Base-by-base conservation (phyloP, 805 yeast genomes). In the Saccharomycopsis capsularis region DNA sequence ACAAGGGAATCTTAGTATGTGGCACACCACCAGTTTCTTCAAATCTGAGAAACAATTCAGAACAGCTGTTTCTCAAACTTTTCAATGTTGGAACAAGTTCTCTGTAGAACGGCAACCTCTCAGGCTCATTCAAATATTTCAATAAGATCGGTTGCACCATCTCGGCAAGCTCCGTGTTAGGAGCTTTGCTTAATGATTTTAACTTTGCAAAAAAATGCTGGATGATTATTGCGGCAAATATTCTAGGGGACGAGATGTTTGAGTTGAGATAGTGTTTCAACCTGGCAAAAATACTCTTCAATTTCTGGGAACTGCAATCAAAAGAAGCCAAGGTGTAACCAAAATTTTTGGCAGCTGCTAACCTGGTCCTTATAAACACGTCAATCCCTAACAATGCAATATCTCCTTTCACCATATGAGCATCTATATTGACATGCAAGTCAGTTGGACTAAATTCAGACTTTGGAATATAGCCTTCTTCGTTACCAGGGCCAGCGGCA, bases 391-490 rank as follows among this genome's bases (percentile, higher is more conserved):
- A 79, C 24, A 93, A 69, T 47, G 89, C 80, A 16, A 93, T 84
- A 65, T 93, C 99, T 59, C 99, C 99, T 40, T 80, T 76, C 51
- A 85, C 78, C 63, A 93, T 82, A 3, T 98, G 96, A 2, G 95
- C 85, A 66, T 93, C 99, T 51, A 93, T 90, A 61, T 91, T 89
- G 45, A 88, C 82, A 51, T 77, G 76, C 48, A 79, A 73, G 44
- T 75, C 82, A 34, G 74, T 83, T 16, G 15, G 32, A 16, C 23
- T 27, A n/a, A 24, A 16, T 19, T n/a, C n/a, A 23, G 22, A 15
- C 4, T 44, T 41, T n/a, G 34, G 41, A 18, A 5, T 18, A 9
- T 9, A 7, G 13, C 18, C 22, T 4, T 58, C 6, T 5, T 46
- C 50, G 18, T 6, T 41, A 18, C 30, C 42, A 4, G 6, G 6